phyloP scores from a whole-genome alignment of 305 asterid genomes.

The Solanum hybrid region DNA sequence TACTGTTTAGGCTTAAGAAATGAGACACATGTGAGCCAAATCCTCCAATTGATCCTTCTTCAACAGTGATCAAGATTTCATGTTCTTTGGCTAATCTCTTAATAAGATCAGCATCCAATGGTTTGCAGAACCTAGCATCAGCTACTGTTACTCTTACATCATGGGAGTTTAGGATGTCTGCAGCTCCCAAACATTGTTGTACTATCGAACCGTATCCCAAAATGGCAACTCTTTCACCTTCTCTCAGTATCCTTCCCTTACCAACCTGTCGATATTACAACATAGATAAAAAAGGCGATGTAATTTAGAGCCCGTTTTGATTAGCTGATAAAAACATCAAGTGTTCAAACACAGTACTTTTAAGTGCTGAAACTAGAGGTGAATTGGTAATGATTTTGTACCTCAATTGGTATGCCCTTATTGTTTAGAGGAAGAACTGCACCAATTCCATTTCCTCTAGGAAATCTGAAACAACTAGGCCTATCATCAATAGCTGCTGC shows the following conservation, averaged over 20 bases:
- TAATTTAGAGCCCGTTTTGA: background rate
- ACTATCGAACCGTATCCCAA: slow-evolving; percentile 62
- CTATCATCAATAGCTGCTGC: slow-evolving; percentile 65
- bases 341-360: background rate
- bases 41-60: slow-evolving; percentile 78
- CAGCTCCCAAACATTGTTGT: slow-evolving; percentile 57
- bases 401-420: slow-evolving; percentile 70
- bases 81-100: slow-evolving; percentile 59
- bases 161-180: slow-evolving; percentile 33
- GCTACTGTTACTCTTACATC: slow-evolving; percentile 36
- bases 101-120: slow-evolving; percentile 53
- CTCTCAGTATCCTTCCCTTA: slow-evolving; percentile 52
- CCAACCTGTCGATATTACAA: slow-evolving; percentile 37
- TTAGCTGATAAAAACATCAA: background rate
- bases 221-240: slow-evolving; percentile 61
- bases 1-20: slow-evolving; percentile 50
- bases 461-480: slow-evolving; percentile 73
- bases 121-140: slow-evolving; percentile 69
- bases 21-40: slow-evolving; percentile 73
- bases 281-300: background rate
- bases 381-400: background rate
- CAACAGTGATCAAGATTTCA: slow-evolving; percentile 59
- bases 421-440: slow-evolving; percentile 41
- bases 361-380: background rate
- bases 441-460: slow-evolving; percentile 71